Evolutionary conservation across 2,329 filamentous ascomycete species (phyloP), one percentile per base, ranked within the genome.

Genomic region (Septoria linicola): DNA sequence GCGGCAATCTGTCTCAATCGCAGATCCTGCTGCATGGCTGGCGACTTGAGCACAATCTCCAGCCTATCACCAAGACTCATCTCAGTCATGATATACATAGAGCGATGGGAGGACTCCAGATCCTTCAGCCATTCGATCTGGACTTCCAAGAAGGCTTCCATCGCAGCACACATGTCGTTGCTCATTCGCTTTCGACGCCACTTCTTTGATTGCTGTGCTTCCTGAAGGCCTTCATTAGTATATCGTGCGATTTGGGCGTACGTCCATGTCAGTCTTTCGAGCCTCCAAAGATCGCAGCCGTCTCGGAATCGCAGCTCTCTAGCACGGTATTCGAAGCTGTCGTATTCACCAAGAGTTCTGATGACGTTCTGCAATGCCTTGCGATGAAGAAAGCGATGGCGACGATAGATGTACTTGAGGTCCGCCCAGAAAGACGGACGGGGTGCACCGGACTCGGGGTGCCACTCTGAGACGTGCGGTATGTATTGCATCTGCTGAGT

Each of bases 351-450:
- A 10, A 36, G 20, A 5, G 10, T 8, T 4, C 20, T 23, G 14
- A 37, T 14, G 14, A 45, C 19, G 2, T 35, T 14, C 13, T 23
- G 16, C 11, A 45, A 45, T 0, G 4, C 17, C 23, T 27, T 35
- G 8, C 42, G 42, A 45, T 37, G 42, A 4, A 45, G 31, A 19
- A 45, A 45, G 30, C 32, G 6, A 13, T 45, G 30, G 31, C 32
- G 42, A 7, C 20, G 31, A 17, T 21, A 35, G 6, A 45, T 21
- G n/a, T 45, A 36, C 13, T 35, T 35, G 1, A 45, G 17, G 21
- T 45, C 42, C 13, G 19, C 17, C 32, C 19, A 21, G 3, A 36
- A 10, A 3, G 1, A 16, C 2, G 31, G 32, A 13, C 42, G 31
- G 4, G 31, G 30, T 10, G 3, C 16, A 14, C 20, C 20, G 10